A percentile compares a stretch with the other conserved stretches of the same genome.
These are phyloP conservation scores for Bruguiera parviflora DNA, from an alignment of 345 rosid species.

Conservation along the genomic window DNA sequence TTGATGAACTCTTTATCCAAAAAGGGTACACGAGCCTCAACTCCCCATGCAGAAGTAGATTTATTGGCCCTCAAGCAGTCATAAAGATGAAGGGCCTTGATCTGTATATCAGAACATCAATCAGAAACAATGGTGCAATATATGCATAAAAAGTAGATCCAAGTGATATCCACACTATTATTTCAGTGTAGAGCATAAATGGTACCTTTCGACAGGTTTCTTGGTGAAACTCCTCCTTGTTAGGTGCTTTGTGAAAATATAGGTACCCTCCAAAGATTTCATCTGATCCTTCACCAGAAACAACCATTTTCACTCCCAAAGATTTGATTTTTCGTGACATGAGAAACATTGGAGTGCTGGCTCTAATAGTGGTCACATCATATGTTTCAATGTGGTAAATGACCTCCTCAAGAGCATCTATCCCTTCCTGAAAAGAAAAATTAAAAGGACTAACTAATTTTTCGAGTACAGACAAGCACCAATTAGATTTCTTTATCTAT, in stretches of 20 bases:
- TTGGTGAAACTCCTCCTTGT: slow-evolving; percentile 69
- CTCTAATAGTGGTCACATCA: slow-evolving; percentile 83
- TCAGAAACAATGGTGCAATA: slow-evolving; percentile 7
- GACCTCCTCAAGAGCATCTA: slow-evolving; percentile 84
- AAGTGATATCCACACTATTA: neutral
- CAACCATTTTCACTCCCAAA: slow-evolving; percentile 84
- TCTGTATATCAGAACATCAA: slow-evolving; percentile 38
- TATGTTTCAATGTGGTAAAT: slow-evolving; percentile 82
- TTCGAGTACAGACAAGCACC: neutral
- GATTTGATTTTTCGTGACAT: slow-evolving; percentile 89
- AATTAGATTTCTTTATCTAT: neutral
- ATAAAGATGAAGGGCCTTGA: slow-evolving; percentile 81
- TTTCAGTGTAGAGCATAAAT: neutral
- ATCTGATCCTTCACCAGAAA: slow-evolving; percentile 89
- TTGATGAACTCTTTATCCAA: slow-evolving; percentile 67
- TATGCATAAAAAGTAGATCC: slow-evolving; percentile 3
- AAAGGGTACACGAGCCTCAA: slow-evolving; percentile 92
- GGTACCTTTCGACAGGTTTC: slow-evolving; percentile 83
- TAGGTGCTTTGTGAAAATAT: slow-evolving; percentile 86
- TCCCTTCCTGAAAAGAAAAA: slow-evolving; percentile 56
- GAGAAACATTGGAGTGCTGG: slow-evolving; percentile 90
- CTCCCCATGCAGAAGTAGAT: slow-evolving; percentile 87
- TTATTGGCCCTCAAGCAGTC: slow-evolving; percentile 90
- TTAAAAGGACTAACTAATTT: slow-evolving; percentile 10
- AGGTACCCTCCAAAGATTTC: slow-evolving; percentile 86